Percentiles rank a stretch among this genome's conserved stretches.
Conservation (phyloP, 2,329 filamentous ascomycete species). For the Alternaria sp. region DNA sequence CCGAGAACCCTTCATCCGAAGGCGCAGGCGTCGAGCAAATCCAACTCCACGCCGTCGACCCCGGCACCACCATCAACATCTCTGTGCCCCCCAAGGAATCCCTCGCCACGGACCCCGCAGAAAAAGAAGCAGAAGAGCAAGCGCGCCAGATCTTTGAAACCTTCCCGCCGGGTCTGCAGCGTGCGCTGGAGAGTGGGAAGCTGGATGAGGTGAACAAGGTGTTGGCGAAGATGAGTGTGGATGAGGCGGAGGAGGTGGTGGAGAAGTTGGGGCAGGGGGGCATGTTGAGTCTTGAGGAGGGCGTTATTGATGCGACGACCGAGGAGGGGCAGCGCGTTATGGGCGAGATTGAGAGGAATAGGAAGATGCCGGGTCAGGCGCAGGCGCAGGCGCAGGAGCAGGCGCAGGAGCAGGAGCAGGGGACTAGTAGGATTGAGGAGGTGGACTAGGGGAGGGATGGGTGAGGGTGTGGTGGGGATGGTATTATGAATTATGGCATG, state of each 20-base stretch:
- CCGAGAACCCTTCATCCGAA: slow-evolving; percentile 55
- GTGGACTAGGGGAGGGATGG: background rate
- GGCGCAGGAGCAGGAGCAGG: slow-evolving; percentile 42
- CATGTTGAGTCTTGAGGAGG: slow-evolving; percentile 88
- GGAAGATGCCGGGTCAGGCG: slow-evolving; percentile 51
- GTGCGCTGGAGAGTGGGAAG: slow-evolving; percentile 85
- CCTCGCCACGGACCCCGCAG: slow-evolving; percentile 53
- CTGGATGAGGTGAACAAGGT: slow-evolving; percentile 90
- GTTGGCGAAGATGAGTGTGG: slow-evolving; percentile 84
- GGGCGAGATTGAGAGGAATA: slow-evolving; percentile 66
- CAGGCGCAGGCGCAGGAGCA: background rate
- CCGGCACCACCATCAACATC: slow-evolving; percentile 90
- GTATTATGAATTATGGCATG: background rate
- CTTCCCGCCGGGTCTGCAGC: slow-evolving; percentile 81
- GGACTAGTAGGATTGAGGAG: background rate
- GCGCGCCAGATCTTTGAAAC: slow-evolving; percentile 77
- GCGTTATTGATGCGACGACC: slow-evolving; percentile 94
- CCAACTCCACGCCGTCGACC: slow-evolving; percentile 94
- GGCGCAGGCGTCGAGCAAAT: slow-evolving; percentile 86
- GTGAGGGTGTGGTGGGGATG: background rate
- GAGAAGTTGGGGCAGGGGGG: slow-evolving; percentile 81
- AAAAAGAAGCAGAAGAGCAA: slow-evolving; percentile 66
- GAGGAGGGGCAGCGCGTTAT: slow-evolving; percentile 80
- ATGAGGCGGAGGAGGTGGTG: slow-evolving; percentile 85
- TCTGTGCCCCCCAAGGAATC: slow-evolving; percentile 71